Percentiles rank a stretch among this genome's conserved stretches.
Evolutionary conservation across 2,329 filamentous ascomycete genomes (phyloP).

Genomic region (Aureobasidium pullulans): DNA sequence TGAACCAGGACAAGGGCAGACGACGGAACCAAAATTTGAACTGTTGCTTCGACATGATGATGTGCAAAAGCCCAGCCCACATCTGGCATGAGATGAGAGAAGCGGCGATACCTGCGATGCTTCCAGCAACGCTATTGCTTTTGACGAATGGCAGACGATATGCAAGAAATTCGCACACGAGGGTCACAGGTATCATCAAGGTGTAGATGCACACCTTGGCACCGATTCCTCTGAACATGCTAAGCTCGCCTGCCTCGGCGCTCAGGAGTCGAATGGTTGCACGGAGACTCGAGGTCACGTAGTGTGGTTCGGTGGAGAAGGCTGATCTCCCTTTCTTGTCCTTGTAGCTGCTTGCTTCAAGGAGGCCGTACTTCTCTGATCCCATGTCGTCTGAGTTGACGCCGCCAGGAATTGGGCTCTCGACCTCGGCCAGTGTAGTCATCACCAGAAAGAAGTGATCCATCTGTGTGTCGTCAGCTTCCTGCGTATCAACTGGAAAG

Average conservation of each 20-base stretch:
- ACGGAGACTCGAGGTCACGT: conserved; percentile 13
- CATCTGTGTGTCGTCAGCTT: not conserved
- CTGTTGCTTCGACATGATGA: conserved; percentile 14
- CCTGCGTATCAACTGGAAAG: not conserved
- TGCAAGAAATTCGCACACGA: not conserved
- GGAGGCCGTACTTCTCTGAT: conserved; percentile 10
- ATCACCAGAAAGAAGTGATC: not conserved
- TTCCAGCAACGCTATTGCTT: not conserved
- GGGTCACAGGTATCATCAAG: not conserved
- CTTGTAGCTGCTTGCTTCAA: not conserved
- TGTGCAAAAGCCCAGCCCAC: conserved; percentile 2
- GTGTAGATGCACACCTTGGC: not conserved
- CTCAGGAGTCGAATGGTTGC: conserved; percentile 11
- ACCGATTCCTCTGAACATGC: conserved; percentile 13
- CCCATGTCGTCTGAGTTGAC: not conserved
- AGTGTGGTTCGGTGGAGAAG: not conserved
- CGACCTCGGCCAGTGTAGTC: not conserved
- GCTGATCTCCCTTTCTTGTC: not conserved
- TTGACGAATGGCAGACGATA: not conserved
- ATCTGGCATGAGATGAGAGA: not conserved
- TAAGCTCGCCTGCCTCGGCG: conserved; percentile 7
- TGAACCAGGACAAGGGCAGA: conserved; percentile 12
- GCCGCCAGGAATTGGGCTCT: conserved; percentile 2
- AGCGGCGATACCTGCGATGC: not conserved
- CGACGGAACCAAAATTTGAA: conserved; percentile 16